Conservation (phyloP, 257 asterid genomes). For the Solanum medicagineum region DNA sequence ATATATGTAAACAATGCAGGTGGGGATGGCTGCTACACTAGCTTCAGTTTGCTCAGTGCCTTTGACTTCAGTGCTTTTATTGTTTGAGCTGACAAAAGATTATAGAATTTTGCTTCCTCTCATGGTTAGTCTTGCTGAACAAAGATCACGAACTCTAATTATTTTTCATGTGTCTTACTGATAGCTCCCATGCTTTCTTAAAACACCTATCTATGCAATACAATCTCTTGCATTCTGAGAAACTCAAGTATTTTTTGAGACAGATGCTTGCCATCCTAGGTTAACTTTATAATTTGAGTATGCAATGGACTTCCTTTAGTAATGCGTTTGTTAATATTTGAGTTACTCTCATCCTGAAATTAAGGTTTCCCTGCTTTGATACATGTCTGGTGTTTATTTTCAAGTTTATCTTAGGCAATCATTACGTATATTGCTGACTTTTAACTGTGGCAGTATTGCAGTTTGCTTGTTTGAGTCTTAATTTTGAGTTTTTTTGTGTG, state of each 20-base stretch:
- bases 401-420: neutral
- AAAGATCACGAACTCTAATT: neutral
- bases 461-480: neutral
- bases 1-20: slow-evolving; percentile 36
- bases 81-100: slow-evolving; percentile 92
- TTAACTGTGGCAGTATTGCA: neutral
- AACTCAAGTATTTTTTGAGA: neutral
- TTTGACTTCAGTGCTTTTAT: slow-evolving; percentile 83
- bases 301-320: neutral
- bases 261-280: neutral
- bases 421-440: neutral
- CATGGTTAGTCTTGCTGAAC: slow-evolving; percentile 41
- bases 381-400: neutral
- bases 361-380: neutral
- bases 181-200: neutral
- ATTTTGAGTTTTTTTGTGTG: neutral
- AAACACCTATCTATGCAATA: neutral
- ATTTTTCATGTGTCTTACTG: neutral
- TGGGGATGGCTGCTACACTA: slow-evolving; percentile 99
- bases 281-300: neutral
- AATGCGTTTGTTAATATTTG: neutral
- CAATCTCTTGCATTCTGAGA: neutral
- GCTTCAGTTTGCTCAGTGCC: slow-evolving; percentile 98
- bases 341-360: neutral
- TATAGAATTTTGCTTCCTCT: slow-evolving; percentile 97